Base-by-base conservation (phyloP, 2,329 filamentous ascomycete species). In the Fusarium concolor region DNA sequence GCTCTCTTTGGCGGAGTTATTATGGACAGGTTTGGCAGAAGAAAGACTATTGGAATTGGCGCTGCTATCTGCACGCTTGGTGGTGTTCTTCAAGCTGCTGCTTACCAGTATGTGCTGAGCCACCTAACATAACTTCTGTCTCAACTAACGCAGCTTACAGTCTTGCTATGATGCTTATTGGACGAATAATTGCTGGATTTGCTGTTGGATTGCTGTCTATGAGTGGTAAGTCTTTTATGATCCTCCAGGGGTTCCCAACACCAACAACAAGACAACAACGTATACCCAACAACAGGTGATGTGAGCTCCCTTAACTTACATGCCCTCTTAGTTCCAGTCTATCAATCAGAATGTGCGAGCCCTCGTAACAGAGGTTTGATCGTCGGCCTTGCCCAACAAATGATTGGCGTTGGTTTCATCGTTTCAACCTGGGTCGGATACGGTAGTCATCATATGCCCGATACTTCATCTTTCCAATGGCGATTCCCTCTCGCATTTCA, bases 1-100 rank as follows among this genome's bases (percentile, higher is more conserved):
- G 70, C 70, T 2, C 29, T 74, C 4, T 71, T 74, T 5, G 68
- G 68, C 7, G 72, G 72, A 22, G 63, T 64, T 0, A 87, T 86
- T 3, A 86, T 86, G 81, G 86, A 89, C 65, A 80, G 81, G 24
- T 82, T 86, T 46, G 86, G 87, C 5, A 79, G 87, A 37, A 82
- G 82, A 63, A 80, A 78, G 62, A 87, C 86, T 0, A 84, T 88
- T 46, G 79, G 86, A 61, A 79, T 87, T 35, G 86, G 85, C 18
- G 84, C 84, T 1, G 53, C 81, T 5, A 83, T 89, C 65, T 84
- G 82, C 53, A 73, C 74, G 8, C 42, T 89, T n/a, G 87, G 87
- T 4, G 84, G 81, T 1, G 76, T 83, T 33, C 77, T 90, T 2
- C 87, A 89, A 72, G 77, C 81, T 28, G 80, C 83, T 10, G 82